Conservation (phyloP, 257 asterid genomes). For the Agastache rugosa region DNA sequence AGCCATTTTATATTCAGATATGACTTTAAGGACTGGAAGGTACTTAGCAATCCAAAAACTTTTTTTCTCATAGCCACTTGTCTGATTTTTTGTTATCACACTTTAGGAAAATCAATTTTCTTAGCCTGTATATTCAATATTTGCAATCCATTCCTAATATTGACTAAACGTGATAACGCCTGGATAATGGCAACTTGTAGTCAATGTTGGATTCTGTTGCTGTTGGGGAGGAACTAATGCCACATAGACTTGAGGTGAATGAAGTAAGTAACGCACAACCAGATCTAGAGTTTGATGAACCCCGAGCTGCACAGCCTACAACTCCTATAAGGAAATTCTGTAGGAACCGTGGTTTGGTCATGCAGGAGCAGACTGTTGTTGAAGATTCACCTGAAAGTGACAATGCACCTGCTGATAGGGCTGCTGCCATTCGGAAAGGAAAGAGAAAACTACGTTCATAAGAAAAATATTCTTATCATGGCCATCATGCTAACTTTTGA, state of each 20-base stretch:
- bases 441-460: conserved; percentile 53
- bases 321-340: conserved; percentile 89
- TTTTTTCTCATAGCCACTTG: background rate
- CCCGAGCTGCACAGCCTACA: conserved; percentile 51
- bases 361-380: conserved; percentile 79
- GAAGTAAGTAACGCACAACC: conserved; percentile 34
- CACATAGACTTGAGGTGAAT: conserved; percentile 56
- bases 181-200: conserved; percentile 49
- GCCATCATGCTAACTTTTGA: background rate
- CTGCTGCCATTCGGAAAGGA: conserved; percentile 66
- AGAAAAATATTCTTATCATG: background rate
- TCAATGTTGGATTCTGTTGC: conserved; percentile 71
- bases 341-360: conserved; percentile 87
- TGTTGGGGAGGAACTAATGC: conserved; percentile 89
- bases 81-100: background rate
- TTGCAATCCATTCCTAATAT: background rate
- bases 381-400: conserved; percentile 84
- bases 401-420: conserved; percentile 44
- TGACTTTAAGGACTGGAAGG: conserved; percentile 94
- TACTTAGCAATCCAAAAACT: conserved; percentile 35
- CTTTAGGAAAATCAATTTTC: background rate
- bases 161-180: background rate
- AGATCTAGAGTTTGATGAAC: conserved; percentile 42
- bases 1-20: conserved; percentile 81
- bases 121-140: background rate